A percentile compares a stretch with the other conserved stretches of the same genome.
Conservation (phyloP, 768 basidiomycete species). For the Agaricus subrufescens region DNA sequence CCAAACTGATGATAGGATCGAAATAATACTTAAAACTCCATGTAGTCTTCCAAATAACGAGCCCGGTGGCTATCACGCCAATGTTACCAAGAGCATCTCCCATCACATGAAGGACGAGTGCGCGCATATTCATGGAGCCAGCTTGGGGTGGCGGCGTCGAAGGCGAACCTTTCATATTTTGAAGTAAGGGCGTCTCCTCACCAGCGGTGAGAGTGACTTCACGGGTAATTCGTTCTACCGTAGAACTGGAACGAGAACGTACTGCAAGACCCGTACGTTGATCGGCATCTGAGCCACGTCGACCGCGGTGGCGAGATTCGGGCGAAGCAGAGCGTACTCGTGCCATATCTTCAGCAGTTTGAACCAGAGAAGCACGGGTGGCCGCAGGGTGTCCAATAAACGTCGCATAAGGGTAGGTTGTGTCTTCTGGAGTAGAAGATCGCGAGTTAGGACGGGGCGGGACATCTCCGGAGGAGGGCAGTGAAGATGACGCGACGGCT, state of each 20-base stretch:
- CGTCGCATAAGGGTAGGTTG: constrained; percentile 42
- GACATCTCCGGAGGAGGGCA: no score
- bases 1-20: constrained; percentile 88
- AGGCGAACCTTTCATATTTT: not conserved
- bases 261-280: not conserved
- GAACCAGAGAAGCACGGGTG: constrained; percentile 68
- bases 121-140: constrained; percentile 98
- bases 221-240: constrained; percentile 3
- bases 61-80: constrained; percentile 92
- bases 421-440: constrained; percentile 24
- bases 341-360: constrained; percentile 81
- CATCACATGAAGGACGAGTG: constrained; percentile 88
- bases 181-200: constrained; percentile 10
- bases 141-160: constrained; percentile 33
- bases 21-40: constrained; percentile 88
- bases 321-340: constrained; percentile 46
- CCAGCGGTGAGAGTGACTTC: not conserved
- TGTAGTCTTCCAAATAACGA: constrained; percentile 87
- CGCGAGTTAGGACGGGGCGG: constrained; percentile 15
- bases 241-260: not conserved
- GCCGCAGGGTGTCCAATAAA: constrained; percentile 73
- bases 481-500: no score
- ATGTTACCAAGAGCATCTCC: constrained; percentile 98
- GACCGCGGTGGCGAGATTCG: constrained; percentile 21
- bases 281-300: constrained; percentile 22